These are phyloP conservation scores for Actinomortierella wolfii DNA, from an alignment of 371 early-diverging fungal species.

Conservation along the genomic window DNA sequence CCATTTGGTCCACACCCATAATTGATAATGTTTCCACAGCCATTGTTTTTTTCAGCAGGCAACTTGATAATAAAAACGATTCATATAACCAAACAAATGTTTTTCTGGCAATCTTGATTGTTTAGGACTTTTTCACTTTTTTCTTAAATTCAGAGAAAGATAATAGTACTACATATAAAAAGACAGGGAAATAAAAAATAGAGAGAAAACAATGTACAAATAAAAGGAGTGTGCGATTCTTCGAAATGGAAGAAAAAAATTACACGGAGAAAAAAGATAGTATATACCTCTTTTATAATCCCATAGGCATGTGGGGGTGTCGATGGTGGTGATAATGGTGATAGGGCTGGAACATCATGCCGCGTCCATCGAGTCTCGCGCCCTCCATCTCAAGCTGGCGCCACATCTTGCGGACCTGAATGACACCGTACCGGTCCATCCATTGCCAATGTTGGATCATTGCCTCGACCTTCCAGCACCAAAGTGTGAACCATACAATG, in stretches of 20 bases:
- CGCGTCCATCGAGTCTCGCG: conserved; percentile 17
- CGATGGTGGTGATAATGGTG: not conserved
- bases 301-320: not conserved
- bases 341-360: conserved; percentile 8
- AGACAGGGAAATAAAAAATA: too few species aligned
- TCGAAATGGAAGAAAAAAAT: not conserved
- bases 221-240: too few species aligned
- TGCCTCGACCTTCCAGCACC: conserved; percentile 48
- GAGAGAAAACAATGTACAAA: too few species aligned
- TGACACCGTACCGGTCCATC: conserved; percentile 47
- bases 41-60: too few species aligned
- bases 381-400: conserved; percentile 43
- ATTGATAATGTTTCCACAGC: too few species aligned
- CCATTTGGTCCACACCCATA: too few species aligned
- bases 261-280: conserved; percentile 1
- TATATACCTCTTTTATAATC: not conserved
- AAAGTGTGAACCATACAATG: conserved; percentile 46
- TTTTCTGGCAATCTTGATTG: too few species aligned
- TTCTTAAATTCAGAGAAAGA: too few species aligned
- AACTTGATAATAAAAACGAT: too few species aligned
- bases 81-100: too few species aligned
- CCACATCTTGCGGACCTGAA: conserved; percentile 46
- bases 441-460: conserved; percentile 48
- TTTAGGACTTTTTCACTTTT: not conserved
- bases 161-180: conserved; percentile 1